Percentiles rank a stretch among this genome's conserved stretches.
Conservation (phyloP, 768 basidiomycete genomes). For the Lactarius sanguifluus region DNA sequence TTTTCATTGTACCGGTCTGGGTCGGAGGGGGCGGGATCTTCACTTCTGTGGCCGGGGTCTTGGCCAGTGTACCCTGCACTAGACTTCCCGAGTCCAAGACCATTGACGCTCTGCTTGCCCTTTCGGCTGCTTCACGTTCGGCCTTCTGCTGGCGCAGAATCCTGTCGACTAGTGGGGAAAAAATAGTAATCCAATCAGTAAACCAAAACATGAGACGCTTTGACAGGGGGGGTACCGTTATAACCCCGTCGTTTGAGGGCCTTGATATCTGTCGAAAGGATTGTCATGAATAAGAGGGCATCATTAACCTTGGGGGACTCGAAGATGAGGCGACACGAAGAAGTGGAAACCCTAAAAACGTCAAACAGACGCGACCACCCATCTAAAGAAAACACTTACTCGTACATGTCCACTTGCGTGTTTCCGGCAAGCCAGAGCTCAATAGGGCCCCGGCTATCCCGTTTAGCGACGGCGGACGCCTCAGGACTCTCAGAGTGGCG, state of each 20-base stretch:
- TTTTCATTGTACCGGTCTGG: neutral
- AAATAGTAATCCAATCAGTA: slow-evolving; percentile 28
- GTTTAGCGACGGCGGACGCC: slow-evolving; percentile 68
- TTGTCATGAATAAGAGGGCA: slow-evolving; percentile 86
- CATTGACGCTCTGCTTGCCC: slow-evolving; percentile 37
- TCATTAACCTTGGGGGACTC: slow-evolving; percentile 81
- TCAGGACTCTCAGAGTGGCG: slow-evolving; percentile 57
- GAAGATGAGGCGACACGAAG: slow-evolving; percentile 78
- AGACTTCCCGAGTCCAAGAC: slow-evolving; percentile 24
- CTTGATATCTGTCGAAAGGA: slow-evolving; percentile 85
- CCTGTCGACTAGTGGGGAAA: slow-evolving; percentile 64
- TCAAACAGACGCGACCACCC: slow-evolving; percentile 4
- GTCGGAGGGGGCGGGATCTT: neutral
- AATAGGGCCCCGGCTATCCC: slow-evolving; percentile 56
- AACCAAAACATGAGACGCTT: slow-evolving; percentile 19
- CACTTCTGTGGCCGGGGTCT: neutral
- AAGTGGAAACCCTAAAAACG: slow-evolving; percentile 69
- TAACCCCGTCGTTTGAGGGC: slow-evolving; percentile 82
- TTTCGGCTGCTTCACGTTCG: slow-evolving; percentile 57
- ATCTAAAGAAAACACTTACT: slow-evolving; percentile 53
- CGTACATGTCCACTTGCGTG: slow-evolving; percentile 84
- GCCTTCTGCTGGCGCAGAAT: slow-evolving; percentile 83
- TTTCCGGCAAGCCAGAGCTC: slow-evolving; percentile 77
- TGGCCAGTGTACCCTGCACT: slow-evolving; percentile 21
- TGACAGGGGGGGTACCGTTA: slow-evolving; percentile 53